A percentile compares a stretch with the other conserved stretches of the same genome.
Evolutionary conservation across 768 basidiomycete genomes (phyloP).

Genomic region (Termitomyces sp.): DNA sequence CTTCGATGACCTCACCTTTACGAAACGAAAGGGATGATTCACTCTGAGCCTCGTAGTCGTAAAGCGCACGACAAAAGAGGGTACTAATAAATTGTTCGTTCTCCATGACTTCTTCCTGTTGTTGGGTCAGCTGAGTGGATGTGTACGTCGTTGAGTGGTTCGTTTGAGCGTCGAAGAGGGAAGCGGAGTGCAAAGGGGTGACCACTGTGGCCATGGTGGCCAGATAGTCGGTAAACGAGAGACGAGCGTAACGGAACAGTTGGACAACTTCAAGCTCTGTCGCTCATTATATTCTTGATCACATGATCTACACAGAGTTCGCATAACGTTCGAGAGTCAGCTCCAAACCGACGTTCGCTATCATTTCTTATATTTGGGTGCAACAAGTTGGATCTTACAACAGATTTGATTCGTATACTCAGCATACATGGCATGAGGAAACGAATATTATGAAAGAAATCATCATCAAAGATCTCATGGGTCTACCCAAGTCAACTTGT

Average conservation of each 20-base stretch:
- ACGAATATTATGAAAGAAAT: no score
- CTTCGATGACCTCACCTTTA: slow-evolving; percentile 88
- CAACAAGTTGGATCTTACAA: not conserved
- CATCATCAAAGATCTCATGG: no score
- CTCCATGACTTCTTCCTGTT: slow-evolving; percentile 36
- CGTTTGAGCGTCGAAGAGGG: slow-evolving; percentile 16
- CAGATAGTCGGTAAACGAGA: slow-evolving; percentile 7
- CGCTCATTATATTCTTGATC: slow-evolving; percentile 10
- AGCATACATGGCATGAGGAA: no score
- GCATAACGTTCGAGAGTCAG: not conserved
- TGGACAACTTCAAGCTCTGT: slow-evolving; percentile 2
- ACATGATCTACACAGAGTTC: not conserved
- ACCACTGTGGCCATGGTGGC: slow-evolving; percentile 26
- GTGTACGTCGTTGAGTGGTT: slow-evolving; percentile 15
- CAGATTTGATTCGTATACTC: not conserved
- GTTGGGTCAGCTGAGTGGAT: slow-evolving; percentile 14
- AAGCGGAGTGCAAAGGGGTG: slow-evolving; percentile 20
- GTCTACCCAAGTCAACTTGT: no score
- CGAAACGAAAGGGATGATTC: slow-evolving; percentile 84
- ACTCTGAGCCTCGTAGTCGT: slow-evolving; percentile 88
- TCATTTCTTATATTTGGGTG: not conserved
- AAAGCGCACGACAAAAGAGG: slow-evolving; percentile 88
- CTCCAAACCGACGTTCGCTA: not conserved
- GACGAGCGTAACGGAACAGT: slow-evolving; percentile 7
- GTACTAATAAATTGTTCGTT: slow-evolving; percentile 59